Evolutionary conservation across 148 eudicot genomes (phyloP).

Genomic region (Mesembryanthemum crystallinum): DNA sequence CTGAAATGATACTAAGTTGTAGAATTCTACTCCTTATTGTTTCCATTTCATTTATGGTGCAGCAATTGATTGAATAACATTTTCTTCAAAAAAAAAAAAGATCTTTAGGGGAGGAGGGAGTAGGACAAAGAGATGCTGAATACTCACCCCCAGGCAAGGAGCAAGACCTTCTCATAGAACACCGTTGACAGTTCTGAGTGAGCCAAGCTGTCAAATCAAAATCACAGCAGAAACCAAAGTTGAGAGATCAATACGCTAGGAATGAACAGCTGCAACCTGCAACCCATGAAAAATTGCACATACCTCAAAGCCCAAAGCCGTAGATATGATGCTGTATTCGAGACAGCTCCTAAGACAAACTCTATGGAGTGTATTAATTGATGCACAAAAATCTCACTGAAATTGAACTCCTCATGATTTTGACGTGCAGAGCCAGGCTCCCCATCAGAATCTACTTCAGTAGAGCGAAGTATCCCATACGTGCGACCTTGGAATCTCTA

Average conservation of each 20-base stretch:
- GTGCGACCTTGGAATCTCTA: conserved; percentile 97
- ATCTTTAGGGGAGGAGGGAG: not conserved
- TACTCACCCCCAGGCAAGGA: conserved; percentile 96
- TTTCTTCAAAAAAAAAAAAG: too few relatives aligned
- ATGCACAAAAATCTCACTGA: conserved; percentile 97
- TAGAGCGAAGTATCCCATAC: conserved; percentile 73
- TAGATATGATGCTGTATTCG: conserved; percentile 97
- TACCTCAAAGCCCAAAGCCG: conserved; percentile 98
- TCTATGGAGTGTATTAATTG: conserved; percentile 98
- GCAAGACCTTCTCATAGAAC: conserved; percentile 95
- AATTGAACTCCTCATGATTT: conserved; percentile 83
- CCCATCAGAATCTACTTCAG: conserved; percentile 60
- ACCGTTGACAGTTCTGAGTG: conserved; percentile 98
- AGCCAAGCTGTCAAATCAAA: conserved; percentile 72
- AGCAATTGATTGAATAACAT: too few relatives aligned
- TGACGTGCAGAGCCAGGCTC: conserved; percentile 76
- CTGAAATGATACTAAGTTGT: not conserved
- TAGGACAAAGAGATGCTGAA: not conserved
- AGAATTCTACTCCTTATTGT: not conserved
- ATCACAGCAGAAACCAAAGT: conserved; percentile 17
- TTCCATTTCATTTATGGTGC: not conserved
- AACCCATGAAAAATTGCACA: not conserved
- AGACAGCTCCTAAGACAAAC: conserved; percentile 96
- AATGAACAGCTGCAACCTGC: not conserved
- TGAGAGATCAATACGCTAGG: not conserved